Percentiles rank a stretch among this genome's conserved stretches.
Evolutionary conservation across 192 early-diverging fungal species (phyloP).

Genomic region (Coemansia sp.): DNA sequence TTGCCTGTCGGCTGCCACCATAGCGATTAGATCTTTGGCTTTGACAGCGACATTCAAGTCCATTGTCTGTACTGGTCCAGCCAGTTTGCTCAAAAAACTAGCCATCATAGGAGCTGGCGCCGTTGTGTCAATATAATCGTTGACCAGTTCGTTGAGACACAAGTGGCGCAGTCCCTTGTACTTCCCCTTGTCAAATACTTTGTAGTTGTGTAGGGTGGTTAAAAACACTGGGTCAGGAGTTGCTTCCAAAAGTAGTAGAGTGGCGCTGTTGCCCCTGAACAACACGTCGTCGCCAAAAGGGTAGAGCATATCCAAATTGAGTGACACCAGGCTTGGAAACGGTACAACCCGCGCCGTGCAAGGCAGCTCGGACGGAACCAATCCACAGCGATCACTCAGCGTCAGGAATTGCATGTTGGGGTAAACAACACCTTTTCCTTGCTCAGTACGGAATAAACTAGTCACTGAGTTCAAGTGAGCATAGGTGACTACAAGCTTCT

Average conservation of each 20-base stretch:
- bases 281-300: conserved; percentile 14
- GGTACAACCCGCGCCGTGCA: background rate
- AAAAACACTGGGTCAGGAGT: background rate
- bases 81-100: background rate
- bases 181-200: background rate
- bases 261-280: conserved; percentile 9
- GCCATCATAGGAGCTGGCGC: background rate
- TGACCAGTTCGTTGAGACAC: background rate
- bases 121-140: background rate
- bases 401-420: background rate
- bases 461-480: background rate
- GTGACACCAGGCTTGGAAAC: background rate
- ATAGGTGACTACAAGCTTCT: background rate
- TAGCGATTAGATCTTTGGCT: background rate
- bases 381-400: background rate
- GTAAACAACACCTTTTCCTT: background rate
- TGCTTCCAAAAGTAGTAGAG: background rate
- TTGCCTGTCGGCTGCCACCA: background rate
- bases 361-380: background rate
- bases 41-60: background rate
- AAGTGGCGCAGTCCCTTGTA: background rate
- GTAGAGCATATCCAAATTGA: background rate
- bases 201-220: background rate
- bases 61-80: background rate
- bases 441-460: background rate